A percentile compares a stretch with the other conserved stretches of the same genome.
These are phyloP conservation scores for Cladophialophora psammophila DNA, from an alignment of 2,329 filamentous ascomycete species.

Conservation along the genomic window DNA sequence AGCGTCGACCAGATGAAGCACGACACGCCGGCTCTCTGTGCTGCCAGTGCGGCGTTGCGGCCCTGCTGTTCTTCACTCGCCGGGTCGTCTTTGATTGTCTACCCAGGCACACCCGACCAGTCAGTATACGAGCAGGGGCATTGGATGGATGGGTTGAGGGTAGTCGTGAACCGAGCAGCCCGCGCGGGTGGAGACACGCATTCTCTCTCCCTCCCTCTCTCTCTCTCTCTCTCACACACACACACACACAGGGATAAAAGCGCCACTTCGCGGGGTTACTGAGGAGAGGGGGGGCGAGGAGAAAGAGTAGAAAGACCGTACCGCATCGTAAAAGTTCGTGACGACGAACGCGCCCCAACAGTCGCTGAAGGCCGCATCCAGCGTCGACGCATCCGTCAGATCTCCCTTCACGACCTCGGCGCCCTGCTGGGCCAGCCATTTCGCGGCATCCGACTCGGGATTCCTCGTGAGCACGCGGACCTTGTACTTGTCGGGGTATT, in stretches of 20 bases:
- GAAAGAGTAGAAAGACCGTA: not conserved
- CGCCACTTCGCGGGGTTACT: not conserved
- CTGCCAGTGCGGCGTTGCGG: slow-evolving; percentile 27
- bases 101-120: not conserved
- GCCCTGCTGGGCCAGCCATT: slow-evolving; percentile 38
- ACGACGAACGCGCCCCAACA: slow-evolving; percentile 38
- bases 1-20: slow-evolving; percentile 36
- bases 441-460: slow-evolving; percentile 37
- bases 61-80: slow-evolving; percentile 35
- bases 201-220: too few species aligned
- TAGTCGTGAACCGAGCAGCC: too few species aligned
- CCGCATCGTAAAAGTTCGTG: slow-evolving; percentile 35
- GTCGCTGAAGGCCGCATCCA: slow-evolving; percentile 21
- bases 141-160: too few species aligned
- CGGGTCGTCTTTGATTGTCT: slow-evolving; percentile 32
- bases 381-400: slow-evolving; percentile 33
- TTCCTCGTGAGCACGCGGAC: slow-evolving; percentile 44
- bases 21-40: slow-evolving; percentile 24
- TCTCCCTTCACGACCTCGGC: slow-evolving; percentile 42
- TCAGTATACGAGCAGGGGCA: not conserved
- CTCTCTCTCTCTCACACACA: not conserved
- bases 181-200: too few species aligned
- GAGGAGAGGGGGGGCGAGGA: too few species aligned
- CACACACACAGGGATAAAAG: not conserved
- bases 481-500: slow-evolving; percentile 39